Percentiles rank a stretch among this genome's conserved stretches.
phyloP scores from a whole-genome alignment of 164 flowering plant genomes.

The Vitis rupestris region DNA sequence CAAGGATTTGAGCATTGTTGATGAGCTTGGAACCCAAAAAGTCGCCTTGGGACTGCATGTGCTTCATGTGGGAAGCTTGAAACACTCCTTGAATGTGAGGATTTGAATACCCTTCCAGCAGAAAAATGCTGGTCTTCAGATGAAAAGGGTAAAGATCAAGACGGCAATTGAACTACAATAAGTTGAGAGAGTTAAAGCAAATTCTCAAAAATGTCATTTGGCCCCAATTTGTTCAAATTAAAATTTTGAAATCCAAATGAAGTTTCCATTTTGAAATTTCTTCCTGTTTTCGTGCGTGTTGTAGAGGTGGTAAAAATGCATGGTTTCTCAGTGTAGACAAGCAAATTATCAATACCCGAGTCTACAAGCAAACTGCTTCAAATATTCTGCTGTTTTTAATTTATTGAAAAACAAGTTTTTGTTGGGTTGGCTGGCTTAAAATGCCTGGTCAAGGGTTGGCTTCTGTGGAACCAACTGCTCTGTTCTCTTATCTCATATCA shows the following conservation, averaged over 20 bases:
- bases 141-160: neutral
- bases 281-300: too few relatives aligned
- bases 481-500: too few relatives aligned
- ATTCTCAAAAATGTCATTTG: slow-evolving; percentile 21
- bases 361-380: too few relatives aligned
- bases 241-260: neutral
- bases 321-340: too few relatives aligned
- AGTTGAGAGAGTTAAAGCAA: slow-evolving; percentile 22
- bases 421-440: too few relatives aligned
- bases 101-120: slow-evolving; percentile 29
- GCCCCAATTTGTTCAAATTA: slow-evolving; percentile 4
- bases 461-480: too few relatives aligned
- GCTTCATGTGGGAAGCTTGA: slow-evolving; percentile 76
- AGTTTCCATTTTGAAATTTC: too few relatives aligned
- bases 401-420: too few relatives aligned
- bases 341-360: too few relatives aligned
- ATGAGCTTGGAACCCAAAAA: slow-evolving; percentile 74
- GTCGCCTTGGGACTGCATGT: slow-evolving; percentile 75
- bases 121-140: neutral
- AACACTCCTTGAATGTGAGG: slow-evolving; percentile 57
- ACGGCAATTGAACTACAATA: slow-evolving; percentile 13
- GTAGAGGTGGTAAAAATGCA: too few relatives aligned
- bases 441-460: too few relatives aligned
- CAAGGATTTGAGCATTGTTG: slow-evolving; percentile 83
- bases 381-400: too few relatives aligned